Conservation (phyloP, 2,329 filamentous ascomycete genomes). For the Sporothrix brasiliensis region DNA sequence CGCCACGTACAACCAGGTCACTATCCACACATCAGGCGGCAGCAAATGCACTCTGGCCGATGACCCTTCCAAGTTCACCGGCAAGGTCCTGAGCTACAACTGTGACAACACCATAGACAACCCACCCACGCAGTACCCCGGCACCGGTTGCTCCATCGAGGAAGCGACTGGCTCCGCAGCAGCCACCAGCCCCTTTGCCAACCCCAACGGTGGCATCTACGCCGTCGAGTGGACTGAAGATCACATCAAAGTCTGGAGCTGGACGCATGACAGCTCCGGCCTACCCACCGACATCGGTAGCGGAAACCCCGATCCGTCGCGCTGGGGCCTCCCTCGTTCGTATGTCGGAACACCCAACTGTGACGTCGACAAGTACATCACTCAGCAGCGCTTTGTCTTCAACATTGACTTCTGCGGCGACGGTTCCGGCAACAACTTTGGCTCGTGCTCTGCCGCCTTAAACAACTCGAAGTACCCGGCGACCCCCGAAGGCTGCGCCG, state of each 20-base stretch:
- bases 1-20: slow-evolving; percentile 57
- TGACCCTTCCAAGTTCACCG: slow-evolving; percentile 39
- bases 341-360: slow-evolving; percentile 62
- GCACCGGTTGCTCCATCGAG: slow-evolving; percentile 48
- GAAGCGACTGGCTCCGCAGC: slow-evolving; percentile 39
- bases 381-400: slow-evolving; percentile 70
- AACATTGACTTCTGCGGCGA: slow-evolving; percentile 76
- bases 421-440: slow-evolving; percentile 56
- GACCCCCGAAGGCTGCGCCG: slow-evolving; percentile 39
- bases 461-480: slow-evolving; percentile 37
- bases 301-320: slow-evolving; percentile 60
- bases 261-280: slow-evolving; percentile 39
- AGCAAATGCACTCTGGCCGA: slow-evolving; percentile 42
- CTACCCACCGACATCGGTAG: slow-evolving; percentile 44
- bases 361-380: slow-evolving; percentile 65
- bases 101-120: slow-evolving; percentile 45
- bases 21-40: slow-evolving; percentile 56
- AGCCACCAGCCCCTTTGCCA: slow-evolving; percentile 32
- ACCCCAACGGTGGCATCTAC: slow-evolving; percentile 39
- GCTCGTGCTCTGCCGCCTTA: slow-evolving; percentile 32
- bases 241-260: slow-evolving; percentile 50
- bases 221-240: slow-evolving; percentile 50
- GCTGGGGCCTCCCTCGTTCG: slow-evolving; percentile 67
- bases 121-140: slow-evolving; percentile 43
- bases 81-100: slow-evolving; percentile 42